phyloP scores from a whole-genome alignment of 768 basidiomycete genomes.

The Boletus tomentosulus region DNA sequence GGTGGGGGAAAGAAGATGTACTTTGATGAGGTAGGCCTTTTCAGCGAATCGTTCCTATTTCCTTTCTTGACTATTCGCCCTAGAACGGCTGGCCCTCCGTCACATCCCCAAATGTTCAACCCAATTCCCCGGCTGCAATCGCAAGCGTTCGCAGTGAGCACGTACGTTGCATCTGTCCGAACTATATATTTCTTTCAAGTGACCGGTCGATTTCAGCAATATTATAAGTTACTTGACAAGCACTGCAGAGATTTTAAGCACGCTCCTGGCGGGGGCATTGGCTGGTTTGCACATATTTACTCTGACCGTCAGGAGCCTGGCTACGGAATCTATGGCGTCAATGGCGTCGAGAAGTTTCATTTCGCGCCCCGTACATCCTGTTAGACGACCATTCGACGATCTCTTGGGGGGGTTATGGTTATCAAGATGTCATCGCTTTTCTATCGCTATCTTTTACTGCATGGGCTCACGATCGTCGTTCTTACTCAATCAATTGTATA shows the following conservation, averaged over 20 bases:
- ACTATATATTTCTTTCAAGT: neutral
- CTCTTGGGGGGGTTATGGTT: neutral
- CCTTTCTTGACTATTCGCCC: neutral
- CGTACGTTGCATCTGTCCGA: constrained; percentile 32
- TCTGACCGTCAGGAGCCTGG: constrained; percentile 62
- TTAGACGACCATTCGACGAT: constrained; percentile 26
- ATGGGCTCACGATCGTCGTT: neutral
- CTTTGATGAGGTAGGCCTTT: constrained; percentile 52
- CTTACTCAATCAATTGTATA: constrained; percentile 6
- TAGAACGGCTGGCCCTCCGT: constrained; percentile 79
- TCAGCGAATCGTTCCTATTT: neutral
- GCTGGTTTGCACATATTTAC: constrained; percentile 83
- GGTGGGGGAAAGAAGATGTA: constrained; percentile 72
- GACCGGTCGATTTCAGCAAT: constrained; percentile 32
- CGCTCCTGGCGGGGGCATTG: constrained; percentile 57
- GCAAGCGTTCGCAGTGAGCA: constrained; percentile 60
- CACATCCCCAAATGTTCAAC: constrained; percentile 55
- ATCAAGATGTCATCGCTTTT: neutral
- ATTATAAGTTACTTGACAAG: constrained; percentile 58
- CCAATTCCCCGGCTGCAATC: constrained; percentile 60
- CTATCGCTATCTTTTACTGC: neutral
- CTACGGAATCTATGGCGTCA: constrained; percentile 59
- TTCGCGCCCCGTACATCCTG: constrained; percentile 64
- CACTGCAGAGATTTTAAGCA: constrained; percentile 62
- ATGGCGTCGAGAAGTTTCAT: constrained; percentile 53